These are phyloP conservation scores for Penicillium sp. DNA, from an alignment of 2,329 filamentous ascomycete species.

Conservation along the genomic window DNA sequence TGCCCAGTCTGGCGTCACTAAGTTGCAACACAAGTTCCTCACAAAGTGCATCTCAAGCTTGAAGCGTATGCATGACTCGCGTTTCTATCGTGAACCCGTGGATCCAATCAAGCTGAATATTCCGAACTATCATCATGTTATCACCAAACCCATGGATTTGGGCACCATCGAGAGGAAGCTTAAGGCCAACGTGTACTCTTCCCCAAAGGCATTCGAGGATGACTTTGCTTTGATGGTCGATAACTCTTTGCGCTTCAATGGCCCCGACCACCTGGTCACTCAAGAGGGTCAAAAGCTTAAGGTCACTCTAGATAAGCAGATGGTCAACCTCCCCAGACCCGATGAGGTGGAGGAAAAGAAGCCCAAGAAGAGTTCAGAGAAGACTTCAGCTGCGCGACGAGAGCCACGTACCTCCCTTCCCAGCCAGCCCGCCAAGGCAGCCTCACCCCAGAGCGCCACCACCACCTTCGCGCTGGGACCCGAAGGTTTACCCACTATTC, in stretches of 20 bases:
- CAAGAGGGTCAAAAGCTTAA: constrained; percentile 63
- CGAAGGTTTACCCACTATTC: constrained; percentile 76
- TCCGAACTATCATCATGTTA: constrained; percentile 69
- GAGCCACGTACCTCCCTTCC: constrained; percentile 49
- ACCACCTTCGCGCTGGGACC: constrained; percentile 74
- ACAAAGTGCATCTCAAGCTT: constrained; percentile 47
- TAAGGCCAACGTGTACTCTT: constrained; percentile 67
- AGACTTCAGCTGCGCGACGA: constrained; percentile 48
- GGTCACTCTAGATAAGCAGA: constrained; percentile 60
- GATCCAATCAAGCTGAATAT: constrained; percentile 72
- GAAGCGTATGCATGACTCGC: constrained; percentile 82
- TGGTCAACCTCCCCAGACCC: constrained; percentile 60
- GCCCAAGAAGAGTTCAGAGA: constrained; percentile 44
- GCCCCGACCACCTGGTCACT: constrained; percentile 71
- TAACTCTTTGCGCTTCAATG: constrained; percentile 83
- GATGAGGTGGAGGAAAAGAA: constrained; percentile 65
- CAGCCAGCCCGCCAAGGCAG: constrained; percentile 34
- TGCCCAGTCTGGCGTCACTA: constrained; percentile 36
- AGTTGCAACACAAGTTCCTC: constrained; percentile 45
- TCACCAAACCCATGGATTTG: constrained; percentile 82
- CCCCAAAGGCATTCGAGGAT: constrained; percentile 69
- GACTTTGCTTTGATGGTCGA: constrained; percentile 77
- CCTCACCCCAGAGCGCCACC: constrained; percentile 32
- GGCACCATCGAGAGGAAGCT: constrained; percentile 78
- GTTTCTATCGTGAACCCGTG: constrained; percentile 75